Percentiles rank a stretch among this genome's conserved stretches.
phyloP scores from a whole-genome alignment of 2,329 filamentous ascomycete species.

The Bisporella sp. region DNA sequence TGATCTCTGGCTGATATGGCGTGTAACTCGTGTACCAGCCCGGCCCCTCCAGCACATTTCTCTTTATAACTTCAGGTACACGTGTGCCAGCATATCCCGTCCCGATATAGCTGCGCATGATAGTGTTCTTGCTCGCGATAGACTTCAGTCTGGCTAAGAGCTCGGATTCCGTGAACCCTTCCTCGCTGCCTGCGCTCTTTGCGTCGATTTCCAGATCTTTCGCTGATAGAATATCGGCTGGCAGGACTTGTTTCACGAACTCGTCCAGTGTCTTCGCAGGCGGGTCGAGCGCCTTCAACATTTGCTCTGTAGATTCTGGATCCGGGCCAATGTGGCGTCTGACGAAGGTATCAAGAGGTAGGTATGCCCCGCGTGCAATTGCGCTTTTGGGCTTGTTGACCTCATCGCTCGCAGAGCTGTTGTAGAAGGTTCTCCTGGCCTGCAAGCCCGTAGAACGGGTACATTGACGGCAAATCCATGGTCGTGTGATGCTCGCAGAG shows the following conservation, averaged over 20 bases:
- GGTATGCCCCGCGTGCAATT: constrained; percentile 30
- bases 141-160: constrained; percentile 45
- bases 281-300: constrained; percentile 75
- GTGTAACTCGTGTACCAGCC: constrained; percentile 99
- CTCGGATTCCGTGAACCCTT: constrained; percentile 46
- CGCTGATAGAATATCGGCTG: constrained; percentile 66
- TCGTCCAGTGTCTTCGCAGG: constrained; percentile 68
- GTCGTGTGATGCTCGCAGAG: constrained; percentile 12
- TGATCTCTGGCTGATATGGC: constrained; percentile 95
- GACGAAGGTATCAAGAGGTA: constrained; percentile 54
- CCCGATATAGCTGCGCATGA: constrained; percentile 68
- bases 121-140: constrained; percentile 53
- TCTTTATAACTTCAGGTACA: constrained; percentile 82
- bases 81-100: constrained; percentile 84
- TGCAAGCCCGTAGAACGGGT: constrained; percentile 7
- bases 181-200: constrained; percentile 27
- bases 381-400: constrained; percentile 14
- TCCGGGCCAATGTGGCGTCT: constrained; percentile 84
- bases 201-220: constrained; percentile 51
- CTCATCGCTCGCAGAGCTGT: constrained; percentile 24
- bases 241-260: constrained; percentile 80
- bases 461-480: constrained; percentile 17
- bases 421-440: constrained; percentile 25
- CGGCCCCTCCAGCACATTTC: constrained; percentile 87
- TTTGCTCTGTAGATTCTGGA: constrained; percentile 59